Evolutionary conservation across 441 rosid species (phyloP).

Genomic region (Adansonia gregorii): DNA sequence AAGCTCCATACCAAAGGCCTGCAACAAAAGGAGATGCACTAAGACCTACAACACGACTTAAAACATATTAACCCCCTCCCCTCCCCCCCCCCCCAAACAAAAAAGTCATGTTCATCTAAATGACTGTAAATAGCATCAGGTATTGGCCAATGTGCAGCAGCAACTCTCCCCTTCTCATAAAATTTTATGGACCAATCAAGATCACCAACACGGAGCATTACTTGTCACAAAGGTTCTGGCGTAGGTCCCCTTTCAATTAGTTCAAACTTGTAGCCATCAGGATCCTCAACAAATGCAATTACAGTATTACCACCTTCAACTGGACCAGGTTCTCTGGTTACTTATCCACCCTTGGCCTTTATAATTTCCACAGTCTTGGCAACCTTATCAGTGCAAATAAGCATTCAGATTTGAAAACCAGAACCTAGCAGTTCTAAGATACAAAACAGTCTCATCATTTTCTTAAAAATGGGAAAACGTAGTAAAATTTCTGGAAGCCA

Average conservation of each 20-base stretch:
- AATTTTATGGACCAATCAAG: conserved; percentile 55
- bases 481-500: not conserved
- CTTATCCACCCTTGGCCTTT: conserved; percentile 63
- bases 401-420: conserved; percentile 9
- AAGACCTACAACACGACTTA: not conserved
- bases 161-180: conserved; percentile 48
- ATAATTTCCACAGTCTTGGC: conserved; percentile 58
- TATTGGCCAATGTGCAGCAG: not conserved
- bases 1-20: conserved; percentile 65
- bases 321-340: conserved; percentile 55
- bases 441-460: not conserved
- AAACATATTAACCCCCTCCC: not conserved
- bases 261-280: conserved; percentile 55
- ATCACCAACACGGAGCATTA: conserved; percentile 59
- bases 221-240: conserved; percentile 56
- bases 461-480: conserved; percentile 3
- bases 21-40: conserved; percentile 3
- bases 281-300: conserved; percentile 51
- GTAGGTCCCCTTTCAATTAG: conserved; percentile 52
- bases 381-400: conserved; percentile 38
- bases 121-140: not conserved
- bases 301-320: conserved; percentile 49
- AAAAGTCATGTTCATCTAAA: not conserved
- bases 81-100: not conserved
- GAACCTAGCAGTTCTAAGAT: conserved; percentile 15